A percentile compares a stretch with the other conserved stretches of the same genome.
These are phyloP conservation scores for Chlorokybus atmophyticus DNA, from an alignment of 139 green algal species.

Conservation along the genomic window DNA sequence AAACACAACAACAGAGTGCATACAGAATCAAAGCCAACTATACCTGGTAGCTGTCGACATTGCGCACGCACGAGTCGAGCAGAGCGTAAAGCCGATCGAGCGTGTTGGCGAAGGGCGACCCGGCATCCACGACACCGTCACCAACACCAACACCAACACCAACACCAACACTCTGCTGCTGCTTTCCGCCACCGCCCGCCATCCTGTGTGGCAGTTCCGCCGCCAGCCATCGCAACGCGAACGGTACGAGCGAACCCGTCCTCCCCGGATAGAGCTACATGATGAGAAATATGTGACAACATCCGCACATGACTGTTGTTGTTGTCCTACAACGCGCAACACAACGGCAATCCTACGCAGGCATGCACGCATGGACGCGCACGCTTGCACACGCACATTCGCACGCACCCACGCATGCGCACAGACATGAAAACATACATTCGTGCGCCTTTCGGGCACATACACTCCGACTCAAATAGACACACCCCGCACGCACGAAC, in stretches of 20 bases:
- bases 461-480: neutral
- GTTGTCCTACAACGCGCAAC: neutral
- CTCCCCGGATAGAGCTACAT: too few species aligned
- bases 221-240: slow-evolving; percentile 20
- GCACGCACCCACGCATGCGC: neutral
- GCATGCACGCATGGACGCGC: neutral
- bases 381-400: neutral
- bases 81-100: slow-evolving; percentile 18
- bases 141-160: too few species aligned
- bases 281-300: neutral
- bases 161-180: too few species aligned
- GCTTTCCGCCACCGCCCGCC: neutral
- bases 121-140: too few species aligned
- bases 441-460: neutral
- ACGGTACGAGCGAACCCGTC: slow-evolving; percentile 24
- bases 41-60: too few species aligned
- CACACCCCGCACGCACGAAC: neutral
- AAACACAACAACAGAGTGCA: too few species aligned
- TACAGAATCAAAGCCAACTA: too few species aligned
- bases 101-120: too few species aligned
- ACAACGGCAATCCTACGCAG: neutral
- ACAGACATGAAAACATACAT: slow-evolving; percentile 3
- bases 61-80: slow-evolving; percentile 16
- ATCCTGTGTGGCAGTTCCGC: slow-evolving; percentile 21
- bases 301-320: neutral